phyloP scores from a whole-genome alignment of 192 early-diverging fungal genomes.

The Coemansia sp. region DNA sequence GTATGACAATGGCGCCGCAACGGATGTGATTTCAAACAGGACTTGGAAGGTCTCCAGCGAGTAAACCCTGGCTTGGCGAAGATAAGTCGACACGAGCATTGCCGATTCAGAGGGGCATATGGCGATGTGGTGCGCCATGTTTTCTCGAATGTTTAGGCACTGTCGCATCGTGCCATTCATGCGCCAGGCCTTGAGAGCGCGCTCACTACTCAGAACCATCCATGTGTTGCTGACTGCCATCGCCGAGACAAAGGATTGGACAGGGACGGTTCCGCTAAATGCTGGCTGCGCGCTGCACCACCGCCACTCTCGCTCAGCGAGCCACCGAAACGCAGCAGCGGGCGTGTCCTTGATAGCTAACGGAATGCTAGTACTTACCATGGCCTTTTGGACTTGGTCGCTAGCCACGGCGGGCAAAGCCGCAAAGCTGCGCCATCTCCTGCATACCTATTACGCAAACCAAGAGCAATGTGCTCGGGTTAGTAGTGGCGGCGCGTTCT shows the following conservation, averaged over 20 bases:
- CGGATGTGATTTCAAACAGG: slow-evolving; percentile 4
- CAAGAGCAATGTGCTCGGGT: not conserved
- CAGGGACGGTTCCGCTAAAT: slow-evolving; percentile 7
- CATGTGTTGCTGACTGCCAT: slow-evolving; percentile 7
- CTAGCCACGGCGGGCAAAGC: slow-evolving; percentile 1
- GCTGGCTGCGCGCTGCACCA: slow-evolving; percentile 13
- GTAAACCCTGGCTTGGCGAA: slow-evolving; percentile 18
- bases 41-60: not conserved
- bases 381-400: slow-evolving; percentile 2
- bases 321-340: slow-evolving; percentile 5
- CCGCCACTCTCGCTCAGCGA: slow-evolving; percentile 12
- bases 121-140: slow-evolving; percentile 14
- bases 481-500: not conserved
- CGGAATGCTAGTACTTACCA: not conserved
- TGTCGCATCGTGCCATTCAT: not conserved
- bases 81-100: slow-evolving; percentile 17
- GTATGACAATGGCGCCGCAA: not conserved
- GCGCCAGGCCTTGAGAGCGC: slow-evolving; percentile 1
- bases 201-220: slow-evolving; percentile 16
- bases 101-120: slow-evolving; percentile 14
- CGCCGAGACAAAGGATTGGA: slow-evolving; percentile 3
- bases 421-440: slow-evolving; percentile 20
- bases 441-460: slow-evolving; percentile 4
- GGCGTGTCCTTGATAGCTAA: not conserved
- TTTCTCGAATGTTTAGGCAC: slow-evolving; percentile 2